These are phyloP conservation scores for Hymenoscyphus linearis DNA, from an alignment of 2,329 filamentous ascomycete genomes.

Conservation along the genomic window DNA sequence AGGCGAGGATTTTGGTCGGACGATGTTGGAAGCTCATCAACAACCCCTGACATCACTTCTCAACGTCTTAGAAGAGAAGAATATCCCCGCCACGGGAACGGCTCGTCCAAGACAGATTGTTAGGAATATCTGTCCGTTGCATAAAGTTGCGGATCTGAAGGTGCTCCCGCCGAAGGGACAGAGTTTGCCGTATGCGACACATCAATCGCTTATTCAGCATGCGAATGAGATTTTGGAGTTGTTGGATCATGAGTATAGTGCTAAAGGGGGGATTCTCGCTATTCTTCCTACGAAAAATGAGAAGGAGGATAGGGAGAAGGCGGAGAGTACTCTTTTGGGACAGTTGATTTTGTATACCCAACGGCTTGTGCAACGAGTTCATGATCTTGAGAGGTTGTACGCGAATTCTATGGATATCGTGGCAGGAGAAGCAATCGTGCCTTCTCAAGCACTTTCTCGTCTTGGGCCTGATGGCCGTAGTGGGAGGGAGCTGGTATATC, in stretches of 20 bases:
- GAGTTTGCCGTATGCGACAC: slow-evolving; percentile 25
- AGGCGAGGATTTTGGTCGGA: not conserved
- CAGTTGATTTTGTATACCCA: slow-evolving; percentile 52
- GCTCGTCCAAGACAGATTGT: not conserved
- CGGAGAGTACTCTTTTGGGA: slow-evolving; percentile 49
- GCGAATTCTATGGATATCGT: slow-evolving; percentile 47
- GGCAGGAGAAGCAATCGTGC: slow-evolving; percentile 44
- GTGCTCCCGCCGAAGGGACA: slow-evolving; percentile 8
- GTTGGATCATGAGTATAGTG: slow-evolving; percentile 53
- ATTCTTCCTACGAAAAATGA: slow-evolving; percentile 43
- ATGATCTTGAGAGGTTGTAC: slow-evolving; percentile 51
- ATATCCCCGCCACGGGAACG: not conserved
- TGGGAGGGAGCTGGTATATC: slow-evolving; percentile 45
- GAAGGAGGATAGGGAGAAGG: slow-evolving; percentile 36
- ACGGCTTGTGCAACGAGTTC: slow-evolving; percentile 48
- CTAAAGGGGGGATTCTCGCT: slow-evolving; percentile 50
- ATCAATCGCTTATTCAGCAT: slow-evolving; percentile 44
- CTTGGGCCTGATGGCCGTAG: slow-evolving; percentile 46
- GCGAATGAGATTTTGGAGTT: slow-evolving; percentile 55
- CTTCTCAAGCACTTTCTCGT: slow-evolving; percentile 46
- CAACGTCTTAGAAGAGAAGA: slow-evolving; percentile 20
- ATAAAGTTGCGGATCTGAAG: slow-evolving; percentile 7
- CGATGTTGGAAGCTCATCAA: slow-evolving; percentile 19
- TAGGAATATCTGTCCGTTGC: slow-evolving; percentile 26
- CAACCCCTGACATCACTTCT: slow-evolving; percentile 24